Evolutionary conservation across 306 rosid species (phyloP), one percentile per base, ranked within the genome.

Genomic region (Pyrus communis): DNA sequence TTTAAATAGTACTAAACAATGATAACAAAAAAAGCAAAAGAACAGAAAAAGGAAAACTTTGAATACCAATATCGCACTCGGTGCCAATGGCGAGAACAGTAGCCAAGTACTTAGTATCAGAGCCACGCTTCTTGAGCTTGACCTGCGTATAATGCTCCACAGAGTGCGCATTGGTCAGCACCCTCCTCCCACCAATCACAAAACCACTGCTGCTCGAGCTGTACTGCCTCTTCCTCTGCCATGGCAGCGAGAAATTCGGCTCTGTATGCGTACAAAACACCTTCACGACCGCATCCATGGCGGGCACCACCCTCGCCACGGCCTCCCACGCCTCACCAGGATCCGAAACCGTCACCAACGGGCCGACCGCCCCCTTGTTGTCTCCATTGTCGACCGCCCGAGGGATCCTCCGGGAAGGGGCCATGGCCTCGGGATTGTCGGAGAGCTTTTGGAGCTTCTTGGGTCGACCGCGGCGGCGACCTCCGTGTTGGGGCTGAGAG

Each of bases 81-180:
- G 99, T 92, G 76, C 99, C 99, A 71, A 96, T 96, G 71, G 98
- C 92, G n/a, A 96, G 93, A 12, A 96, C 99, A 11, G 88, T 92
- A 13, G 99, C 99, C 88, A 96, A 83, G 84, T 88, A 96, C 84
- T 96, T 92, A 1, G 96, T 96, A 73, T 96, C 97, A 8, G 98
- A 96, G 68, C 99, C 99, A 43, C 97, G 96, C 84, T 96, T 96
- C 87, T 96, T 96, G 67, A 96, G 92, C 88, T 92, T 96, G 27
- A 96, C 98, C 86, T 89, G 98, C 4, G 97, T 96, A 62, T 91
- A 82, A 71, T 96, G 96, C 90, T 92, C 98, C 46, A 92, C 99
- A 0, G 98, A 96, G 79, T 96, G 98, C 45, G 98, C 99, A 85
- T 96, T 92, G 5, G 98, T 96, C 25, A 96, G 89, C 65, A 96